A percentile compares a stretch with the other conserved stretches of the same genome.
phyloP scores from a whole-genome alignment of 2,329 filamentous ascomycete species.

The Chrysosporium keratinophilum region DNA sequence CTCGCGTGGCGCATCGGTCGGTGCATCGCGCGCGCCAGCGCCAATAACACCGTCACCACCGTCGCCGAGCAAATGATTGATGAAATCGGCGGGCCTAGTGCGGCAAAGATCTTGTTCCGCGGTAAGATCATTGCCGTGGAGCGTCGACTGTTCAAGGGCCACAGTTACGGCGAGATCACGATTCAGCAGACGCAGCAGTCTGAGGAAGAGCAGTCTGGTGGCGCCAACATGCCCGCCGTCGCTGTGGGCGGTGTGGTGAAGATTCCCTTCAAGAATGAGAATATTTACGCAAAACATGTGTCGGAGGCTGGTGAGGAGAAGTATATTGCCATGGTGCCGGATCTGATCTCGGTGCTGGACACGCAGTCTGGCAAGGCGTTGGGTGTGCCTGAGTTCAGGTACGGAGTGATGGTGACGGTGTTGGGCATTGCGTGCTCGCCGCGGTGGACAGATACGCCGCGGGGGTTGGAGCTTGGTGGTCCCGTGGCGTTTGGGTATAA shows the following conservation, averaged over 20 bases:
- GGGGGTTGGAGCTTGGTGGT: conserved; percentile 43
- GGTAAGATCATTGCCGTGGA: conserved; percentile 56
- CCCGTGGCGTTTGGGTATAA: conserved; percentile 42
- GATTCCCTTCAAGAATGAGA: conserved; percentile 65
- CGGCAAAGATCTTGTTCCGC: conserved; percentile 50
- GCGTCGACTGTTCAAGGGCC: conserved; percentile 44
- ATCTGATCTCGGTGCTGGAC: conserved; percentile 47
- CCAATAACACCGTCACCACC: conserved; percentile 41
- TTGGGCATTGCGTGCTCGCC: conserved; percentile 47
- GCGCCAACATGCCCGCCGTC: conserved; percentile 1
- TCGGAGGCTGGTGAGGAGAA: conserved; percentile 24
- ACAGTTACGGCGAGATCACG: conserved; percentile 50
- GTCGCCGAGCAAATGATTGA: conserved; percentile 51
- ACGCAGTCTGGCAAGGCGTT: conserved; percentile 48
- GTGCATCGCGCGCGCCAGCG: conserved; percentile 45
- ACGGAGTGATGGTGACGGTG: conserved; percentile 44
- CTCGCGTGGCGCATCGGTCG: conserved; percentile 47
- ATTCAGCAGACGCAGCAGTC: conserved; percentile 42
- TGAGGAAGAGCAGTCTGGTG: conserved; percentile 24
- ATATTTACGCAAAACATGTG: conserved; percentile 48
- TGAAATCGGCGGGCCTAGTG: conserved; percentile 45
- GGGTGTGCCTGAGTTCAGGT: conserved; percentile 47
- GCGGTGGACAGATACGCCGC: conserved; percentile 42
- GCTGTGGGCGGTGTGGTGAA: conserved; percentile 15
- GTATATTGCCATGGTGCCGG: conserved; percentile 44